Base-by-base conservation (phyloP, 2,329 filamentous ascomycete genomes). In the Ophiostoma perfectum region DNA sequence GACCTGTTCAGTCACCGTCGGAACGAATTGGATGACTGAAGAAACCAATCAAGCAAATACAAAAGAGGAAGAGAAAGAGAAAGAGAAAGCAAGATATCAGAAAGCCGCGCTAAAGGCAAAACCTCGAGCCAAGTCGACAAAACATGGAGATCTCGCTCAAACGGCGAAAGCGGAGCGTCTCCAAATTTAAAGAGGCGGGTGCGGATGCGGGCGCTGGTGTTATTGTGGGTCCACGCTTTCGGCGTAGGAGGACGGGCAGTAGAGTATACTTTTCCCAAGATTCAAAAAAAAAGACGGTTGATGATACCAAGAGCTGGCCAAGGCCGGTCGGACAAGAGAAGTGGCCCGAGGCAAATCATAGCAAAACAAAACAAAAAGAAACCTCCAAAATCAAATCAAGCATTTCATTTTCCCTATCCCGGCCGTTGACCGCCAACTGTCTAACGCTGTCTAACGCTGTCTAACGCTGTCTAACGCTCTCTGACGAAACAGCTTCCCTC, bases 101-200 rank as follows among this genome's bases (percentile, higher is more conserved):
- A 38, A 52, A 52, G 16, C 6, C 18, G 18, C 52, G 27, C 52
- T 36, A 58, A 58, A n/a, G 16, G n/a, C 42, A 52, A 16, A 60
- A 60, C 55, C 55, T 36, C 12, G 16, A 8, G 16, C 36, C 55
- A 63, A 18, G 12, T 39, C 38, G 3, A 63, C 36, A 7, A 4
- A 27, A 42, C 38, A 63, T 63, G 58, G 8, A 62, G 58, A 62
- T 41, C 36, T 62, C 58, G n/a, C n/a, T 60, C 36, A 9, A 67
- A 58, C 45, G 14, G 41, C 41, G 39, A 65, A 64, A 60, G 62
- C 66, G 47, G 62, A 58, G 58, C 58, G 41, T 62, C 58, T n/a
- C 55, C 27, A 60, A 60, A 62, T 55, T 55, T 27, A 63, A 63
- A n/a, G 39, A 9, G 38, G 60, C 58, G 58, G 58, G 11, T 39